Evolutionary conservation across 2,329 filamentous ascomycete species (phyloP).

Genomic region (Trichoderma koningiopsis): DNA sequence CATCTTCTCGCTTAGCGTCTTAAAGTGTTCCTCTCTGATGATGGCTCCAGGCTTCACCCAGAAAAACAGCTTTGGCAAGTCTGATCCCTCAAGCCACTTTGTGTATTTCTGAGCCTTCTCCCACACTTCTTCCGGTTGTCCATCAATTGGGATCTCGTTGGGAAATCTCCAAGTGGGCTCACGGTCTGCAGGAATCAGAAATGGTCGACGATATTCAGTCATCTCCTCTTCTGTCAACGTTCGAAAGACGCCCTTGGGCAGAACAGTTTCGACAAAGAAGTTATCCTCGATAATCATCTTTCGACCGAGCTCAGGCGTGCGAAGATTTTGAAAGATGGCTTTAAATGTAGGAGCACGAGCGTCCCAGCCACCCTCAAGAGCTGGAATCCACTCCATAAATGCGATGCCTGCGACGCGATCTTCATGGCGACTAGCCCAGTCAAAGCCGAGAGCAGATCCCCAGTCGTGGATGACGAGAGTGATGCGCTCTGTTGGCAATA

Average conservation of each 20-base stretch:
- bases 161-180: constrained; percentile 6
- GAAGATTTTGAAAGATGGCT: background rate
- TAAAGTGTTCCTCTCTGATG: background rate
- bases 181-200: background rate
- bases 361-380: background rate
- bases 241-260: background rate
- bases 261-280: background rate
- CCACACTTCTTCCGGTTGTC: background rate
- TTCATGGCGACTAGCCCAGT: constrained; percentile 11
- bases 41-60: constrained; percentile 6
- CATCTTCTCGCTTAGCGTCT: background rate
- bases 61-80: constrained; percentile 9
- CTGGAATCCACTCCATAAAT: constrained; percentile 10
- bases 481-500: background rate
- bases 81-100: background rate
- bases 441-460: constrained; percentile 6
- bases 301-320: background rate
- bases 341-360: background rate
- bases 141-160: constrained; percentile 8
- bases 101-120: background rate
- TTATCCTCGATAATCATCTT: constrained; percentile 1
- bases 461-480: constrained; percentile 7
- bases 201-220: constrained; percentile 1
- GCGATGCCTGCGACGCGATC: background rate
- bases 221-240: background rate